Evolutionary conservation across 257 asterid species (phyloP), one percentile per base, ranked within the genome.

Genomic region (Verbascum thapsus): DNA sequence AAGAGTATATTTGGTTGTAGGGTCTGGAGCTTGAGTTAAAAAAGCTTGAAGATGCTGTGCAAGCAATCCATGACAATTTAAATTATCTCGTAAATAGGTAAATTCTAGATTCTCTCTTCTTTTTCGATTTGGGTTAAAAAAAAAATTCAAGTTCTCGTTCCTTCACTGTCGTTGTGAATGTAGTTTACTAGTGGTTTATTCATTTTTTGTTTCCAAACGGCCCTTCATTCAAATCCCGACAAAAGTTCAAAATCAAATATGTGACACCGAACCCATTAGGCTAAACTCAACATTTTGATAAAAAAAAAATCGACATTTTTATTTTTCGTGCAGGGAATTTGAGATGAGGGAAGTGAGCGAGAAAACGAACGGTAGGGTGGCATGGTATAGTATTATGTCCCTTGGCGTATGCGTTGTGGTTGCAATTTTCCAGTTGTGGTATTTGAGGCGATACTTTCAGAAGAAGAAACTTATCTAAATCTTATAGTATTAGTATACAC

Each of bases 401-500:
- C 70, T 90, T 10, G 82, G 86, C 22, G 44, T 86, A 64, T 85
- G 91, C 54, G 45, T 83, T 53, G 57, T 66, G 44, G 84, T 70
- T 48, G 64, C 95, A 3, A 15, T 69, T 67, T 7, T 66, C 20
- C 95, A 87, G 68, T 19, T 81, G 37, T 61, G 71, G 77, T 76
- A 85, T 72, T 71, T 90, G 75, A 83, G 75, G 86, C 74, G 66
- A 41, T 89, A 70, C 42, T 89, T 89, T 63, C 76, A 26, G 34
- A 83, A 80, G 84, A 88, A 77, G 64, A 88, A 72, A 62, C 96
- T 88, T 50, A 82, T 86, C 45, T 88, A 82, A 74, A 70, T 8
- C 49, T 16, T 17, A 10, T 10, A 39, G n/a, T 9, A 6, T 4
- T 8, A 39, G n/a, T 39, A 42, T 42, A 22, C 18, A 11, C 2